A percentile compares a stretch with the other conserved stretches of the same genome.
Conservation (phyloP, 2,329 filamentous ascomycete genomes). For the Colletotrichum sp. region DNA sequence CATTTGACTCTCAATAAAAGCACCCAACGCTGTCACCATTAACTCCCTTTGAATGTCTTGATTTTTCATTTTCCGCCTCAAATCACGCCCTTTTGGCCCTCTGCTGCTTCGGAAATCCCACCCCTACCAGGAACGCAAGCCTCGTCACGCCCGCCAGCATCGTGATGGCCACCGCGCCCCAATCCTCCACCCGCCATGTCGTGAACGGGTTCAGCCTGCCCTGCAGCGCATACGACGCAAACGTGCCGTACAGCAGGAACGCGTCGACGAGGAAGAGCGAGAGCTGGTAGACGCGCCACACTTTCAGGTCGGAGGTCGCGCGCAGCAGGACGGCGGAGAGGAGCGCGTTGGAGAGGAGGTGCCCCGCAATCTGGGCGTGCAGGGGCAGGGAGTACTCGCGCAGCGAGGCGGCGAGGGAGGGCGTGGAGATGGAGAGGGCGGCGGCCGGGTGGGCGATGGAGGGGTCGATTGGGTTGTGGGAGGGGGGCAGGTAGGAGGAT, state of each 20-base stretch:
- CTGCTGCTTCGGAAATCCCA: background rate
- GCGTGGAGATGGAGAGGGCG: background rate
- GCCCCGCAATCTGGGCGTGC: background rate
- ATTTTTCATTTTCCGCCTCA: rapidly evolving
- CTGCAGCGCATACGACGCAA: background rate
- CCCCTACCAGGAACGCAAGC: background rate
- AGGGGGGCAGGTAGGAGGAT: background rate
- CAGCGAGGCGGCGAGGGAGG: background rate
- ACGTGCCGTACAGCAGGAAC: background rate
- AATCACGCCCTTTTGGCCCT: background rate
- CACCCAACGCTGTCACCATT: background rate
- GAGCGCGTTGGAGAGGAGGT: slow-evolving; percentile 1
- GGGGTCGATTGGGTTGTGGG: background rate
- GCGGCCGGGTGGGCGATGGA: background rate
- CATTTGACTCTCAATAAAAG: background rate
- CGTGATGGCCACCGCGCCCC: background rate
- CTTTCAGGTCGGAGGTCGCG: background rate
- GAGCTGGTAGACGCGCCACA: slow-evolving; percentile 7
- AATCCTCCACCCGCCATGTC: slow-evolving; percentile 7
- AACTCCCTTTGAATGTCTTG: background rate
- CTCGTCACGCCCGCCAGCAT: background rate
- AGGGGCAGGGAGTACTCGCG: background rate
- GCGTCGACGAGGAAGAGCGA: background rate
- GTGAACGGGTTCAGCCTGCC: background rate
- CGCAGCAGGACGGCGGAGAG: slow-evolving; percentile 3